These are phyloP conservation scores for Lentinus brumalis DNA, from an alignment of 768 basidiomycete species.

Conservation along the genomic window DNA sequence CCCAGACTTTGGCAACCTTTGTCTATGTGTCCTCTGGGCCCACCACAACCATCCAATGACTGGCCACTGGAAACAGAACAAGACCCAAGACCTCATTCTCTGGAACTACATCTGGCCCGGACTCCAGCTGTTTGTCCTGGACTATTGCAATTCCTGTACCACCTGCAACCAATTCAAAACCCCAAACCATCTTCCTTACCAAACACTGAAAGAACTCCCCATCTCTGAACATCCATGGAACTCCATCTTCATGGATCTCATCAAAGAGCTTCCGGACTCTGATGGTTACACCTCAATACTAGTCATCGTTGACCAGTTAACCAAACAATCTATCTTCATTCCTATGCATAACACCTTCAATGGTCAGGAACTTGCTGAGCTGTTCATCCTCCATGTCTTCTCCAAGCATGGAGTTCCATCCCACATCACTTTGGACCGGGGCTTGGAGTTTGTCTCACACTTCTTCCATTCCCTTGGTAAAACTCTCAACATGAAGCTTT, in stretches of 20 bases:
- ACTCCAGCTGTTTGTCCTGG: constrained; percentile 25
- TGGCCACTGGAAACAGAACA: neutral
- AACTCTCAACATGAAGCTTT: constrained; percentile 6
- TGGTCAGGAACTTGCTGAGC: neutral
- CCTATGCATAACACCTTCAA: neutral
- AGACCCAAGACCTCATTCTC: constrained; percentile 18
- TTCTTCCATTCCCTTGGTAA: constrained; percentile 8
- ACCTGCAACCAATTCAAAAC: constrained; percentile 27
- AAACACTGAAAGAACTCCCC: constrained; percentile 13
- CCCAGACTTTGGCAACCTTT: too few relatives aligned
- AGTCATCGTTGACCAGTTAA: constrained; percentile 20
- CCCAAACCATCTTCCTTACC: constrained; percentile 23
- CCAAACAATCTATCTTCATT: neutral
- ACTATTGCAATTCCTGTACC: constrained; percentile 32
- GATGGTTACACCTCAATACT: constrained; percentile 13
- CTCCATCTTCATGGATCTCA: constrained; percentile 26
- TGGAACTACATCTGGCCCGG: constrained; percentile 34
- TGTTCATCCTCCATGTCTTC: constrained; percentile 11
- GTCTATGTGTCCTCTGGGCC: too few relatives aligned
- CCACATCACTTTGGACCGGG: constrained; percentile 18
- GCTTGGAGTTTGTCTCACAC: constrained; percentile 11
- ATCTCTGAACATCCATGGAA: constrained; percentile 27
- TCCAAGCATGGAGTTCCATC: constrained; percentile 19
- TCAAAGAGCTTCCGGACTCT: constrained; percentile 4
- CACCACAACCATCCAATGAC: too few relatives aligned